These are phyloP conservation scores for Tricholoma bakamatsutake DNA, from an alignment of 768 basidiomycete species.

Conservation along the genomic window DNA sequence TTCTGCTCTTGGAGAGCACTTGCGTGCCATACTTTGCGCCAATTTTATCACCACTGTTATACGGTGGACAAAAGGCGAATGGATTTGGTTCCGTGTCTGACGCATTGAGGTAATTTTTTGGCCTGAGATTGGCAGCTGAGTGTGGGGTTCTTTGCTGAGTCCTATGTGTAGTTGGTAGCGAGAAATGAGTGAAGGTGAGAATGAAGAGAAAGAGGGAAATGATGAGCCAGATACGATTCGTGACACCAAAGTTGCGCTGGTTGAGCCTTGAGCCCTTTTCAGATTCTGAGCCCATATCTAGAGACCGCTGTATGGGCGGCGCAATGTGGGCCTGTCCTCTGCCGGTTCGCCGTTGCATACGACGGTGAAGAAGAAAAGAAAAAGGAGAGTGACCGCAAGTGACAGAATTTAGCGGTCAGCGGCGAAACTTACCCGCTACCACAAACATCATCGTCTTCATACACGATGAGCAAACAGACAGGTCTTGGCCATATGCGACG, in stretches of 20 bases:
- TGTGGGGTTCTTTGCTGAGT: constrained; percentile 21
- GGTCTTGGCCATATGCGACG: constrained; percentile 29
- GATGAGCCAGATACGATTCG: constrained; percentile 66
- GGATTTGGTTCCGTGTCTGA: constrained; percentile 56
- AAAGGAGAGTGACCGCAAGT: constrained; percentile 10
- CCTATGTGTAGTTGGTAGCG: constrained; percentile 36
- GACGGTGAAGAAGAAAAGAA: constrained; percentile 12
- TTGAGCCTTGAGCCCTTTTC: constrained; percentile 49
- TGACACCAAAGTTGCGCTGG: constrained; percentile 56
- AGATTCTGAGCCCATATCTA: constrained; percentile 42
- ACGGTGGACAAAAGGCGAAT: constrained; percentile 88
- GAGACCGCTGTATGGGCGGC: constrained; percentile 34
- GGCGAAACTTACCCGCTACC: constrained; percentile 1
- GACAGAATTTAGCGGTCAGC: constrained; percentile 7
- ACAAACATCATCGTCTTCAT: constrained; percentile 3
- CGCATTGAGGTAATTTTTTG: constrained; percentile 81
- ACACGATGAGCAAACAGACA: constrained; percentile 9
- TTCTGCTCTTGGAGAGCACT: constrained; percentile 63
- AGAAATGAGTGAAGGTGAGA: constrained; percentile 49
- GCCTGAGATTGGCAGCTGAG: constrained; percentile 44
- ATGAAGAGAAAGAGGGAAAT: constrained; percentile 48
- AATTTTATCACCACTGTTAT: constrained; percentile 77
- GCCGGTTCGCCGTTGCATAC: constrained; percentile 57
- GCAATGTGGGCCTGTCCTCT: constrained; percentile 51
- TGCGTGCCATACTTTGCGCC: constrained; percentile 74